phyloP scores from a whole-genome alignment of 2,329 filamentous ascomycete species.

The Fusarium brevicatenulatum region DNA sequence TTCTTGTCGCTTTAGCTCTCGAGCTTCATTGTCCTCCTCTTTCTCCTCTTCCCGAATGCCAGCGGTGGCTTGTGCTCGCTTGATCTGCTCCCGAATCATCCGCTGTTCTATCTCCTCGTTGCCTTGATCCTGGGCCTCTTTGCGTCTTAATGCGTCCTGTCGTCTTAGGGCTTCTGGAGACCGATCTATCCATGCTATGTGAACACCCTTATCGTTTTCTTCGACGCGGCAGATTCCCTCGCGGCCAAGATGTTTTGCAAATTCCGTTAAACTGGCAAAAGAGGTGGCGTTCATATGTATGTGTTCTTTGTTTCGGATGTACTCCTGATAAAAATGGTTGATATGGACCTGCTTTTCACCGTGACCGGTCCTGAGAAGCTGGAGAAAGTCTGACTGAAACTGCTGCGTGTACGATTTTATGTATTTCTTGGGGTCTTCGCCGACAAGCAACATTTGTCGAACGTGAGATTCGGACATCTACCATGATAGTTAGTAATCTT shows the following conservation, averaged over 20 bases:
- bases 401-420: conserved; percentile 85
- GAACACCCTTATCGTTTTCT: conserved; percentile 85
- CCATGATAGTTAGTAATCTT: conserved; percentile 39
- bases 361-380: conserved; percentile 82
- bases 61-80: conserved; percentile 70
- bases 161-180: conserved; percentile 84
- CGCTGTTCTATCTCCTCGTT: conserved; percentile 90
- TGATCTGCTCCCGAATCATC: conserved; percentile 85
- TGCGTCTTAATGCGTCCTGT: conserved; percentile 82
- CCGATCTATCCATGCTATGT: conserved; percentile 91
- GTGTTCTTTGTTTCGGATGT: conserved; percentile 86
- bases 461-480: conserved; percentile 81
- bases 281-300: conserved; percentile 72
- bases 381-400: conserved; percentile 83
- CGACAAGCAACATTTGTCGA: conserved; percentile 86
- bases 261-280: conserved; percentile 73
- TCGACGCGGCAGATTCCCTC: conserved; percentile 92
- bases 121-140: conserved; percentile 87
- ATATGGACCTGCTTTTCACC: conserved; percentile 89
- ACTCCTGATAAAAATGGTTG: conserved; percentile 95
- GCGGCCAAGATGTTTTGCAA: conserved; percentile 84
- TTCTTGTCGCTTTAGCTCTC: conserved; percentile 68
- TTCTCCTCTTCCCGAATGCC: conserved; percentile 54
- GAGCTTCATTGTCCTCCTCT: conserved; percentile 55
- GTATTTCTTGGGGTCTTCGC: conserved; percentile 84